Evolutionary conservation across 345 rosid genomes (phyloP).

Genomic region (Populus simonii): DNA sequence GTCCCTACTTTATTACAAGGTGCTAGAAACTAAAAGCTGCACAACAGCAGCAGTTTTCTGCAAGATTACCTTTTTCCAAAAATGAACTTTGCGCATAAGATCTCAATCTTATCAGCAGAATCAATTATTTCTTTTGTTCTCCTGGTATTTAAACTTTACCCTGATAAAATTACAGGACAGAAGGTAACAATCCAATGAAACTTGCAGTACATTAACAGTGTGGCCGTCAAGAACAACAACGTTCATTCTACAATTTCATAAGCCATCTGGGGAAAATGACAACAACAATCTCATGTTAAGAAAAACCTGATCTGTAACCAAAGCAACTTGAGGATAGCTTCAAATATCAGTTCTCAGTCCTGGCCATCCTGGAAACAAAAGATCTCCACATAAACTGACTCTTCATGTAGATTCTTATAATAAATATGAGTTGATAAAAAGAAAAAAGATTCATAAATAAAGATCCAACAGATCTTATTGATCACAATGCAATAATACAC

Average conservation of each 20-base stretch:
- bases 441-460: not conserved
- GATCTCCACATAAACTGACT: not conserved
- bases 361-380: constrained; percentile 30
- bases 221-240: constrained; percentile 8
- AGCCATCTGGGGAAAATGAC: constrained; percentile 15
- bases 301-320: constrained; percentile 11
- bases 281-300: constrained; percentile 25
- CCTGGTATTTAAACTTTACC: not conserved
- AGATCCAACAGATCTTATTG: not conserved
- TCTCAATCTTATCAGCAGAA: not conserved
- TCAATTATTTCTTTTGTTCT: constrained; percentile 16
- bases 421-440: not conserved
- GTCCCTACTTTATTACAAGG: not conserved
- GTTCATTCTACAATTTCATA: constrained; percentile 16
- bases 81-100: not conserved
- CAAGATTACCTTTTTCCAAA: not conserved
- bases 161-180: not conserved
- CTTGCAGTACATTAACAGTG: constrained; percentile 13
- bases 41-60: not conserved
- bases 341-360: constrained; percentile 25
- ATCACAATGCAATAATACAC: not conserved
- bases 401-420: not conserved
- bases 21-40: not conserved
- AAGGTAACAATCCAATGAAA: not conserved
- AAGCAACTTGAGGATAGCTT: constrained; percentile 1